phyloP scores from a whole-genome alignment of 2,329 filamentous ascomycete species.

The Penicillium sp. region DNA sequence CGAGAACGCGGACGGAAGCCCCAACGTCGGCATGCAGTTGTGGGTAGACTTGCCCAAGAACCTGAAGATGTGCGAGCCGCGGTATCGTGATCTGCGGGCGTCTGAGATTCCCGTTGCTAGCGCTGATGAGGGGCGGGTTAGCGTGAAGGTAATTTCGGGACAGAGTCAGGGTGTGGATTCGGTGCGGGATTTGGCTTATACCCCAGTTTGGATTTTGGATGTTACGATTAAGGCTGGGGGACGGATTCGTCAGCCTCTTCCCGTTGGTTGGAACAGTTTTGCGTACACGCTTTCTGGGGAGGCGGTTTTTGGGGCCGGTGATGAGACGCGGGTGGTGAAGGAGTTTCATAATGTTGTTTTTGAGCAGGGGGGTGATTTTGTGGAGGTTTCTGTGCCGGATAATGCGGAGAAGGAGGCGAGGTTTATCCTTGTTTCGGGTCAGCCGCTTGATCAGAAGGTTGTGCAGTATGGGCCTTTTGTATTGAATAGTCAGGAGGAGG shows the following conservation, averaged over 20 bases:
- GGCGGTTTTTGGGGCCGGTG: slow-evolving; percentile 62
- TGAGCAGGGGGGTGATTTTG: slow-evolving; percentile 73
- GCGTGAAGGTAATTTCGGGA: slow-evolving; percentile 88
- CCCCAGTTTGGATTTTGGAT: slow-evolving; percentile 95
- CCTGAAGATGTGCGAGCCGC: slow-evolving; percentile 85
- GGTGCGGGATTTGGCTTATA: slow-evolving; percentile 89
- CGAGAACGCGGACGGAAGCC: slow-evolving; percentile 72
- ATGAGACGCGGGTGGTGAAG: slow-evolving; percentile 32
- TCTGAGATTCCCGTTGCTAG: slow-evolving; percentile 77
- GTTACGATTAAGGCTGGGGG: slow-evolving; percentile 80
- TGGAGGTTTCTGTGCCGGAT: slow-evolving; percentile 71
- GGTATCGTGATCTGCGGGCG: slow-evolving; percentile 83
- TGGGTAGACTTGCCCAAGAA: slow-evolving; percentile 89
- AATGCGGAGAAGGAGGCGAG: slow-evolving; percentile 61
- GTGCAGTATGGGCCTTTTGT: slow-evolving; percentile 88
- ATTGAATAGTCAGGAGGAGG: slow-evolving; percentile 70
- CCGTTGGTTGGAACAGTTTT: slow-evolving; percentile 85
- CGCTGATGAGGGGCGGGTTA: slow-evolving; percentile 72
- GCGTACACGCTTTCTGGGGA: slow-evolving; percentile 81
- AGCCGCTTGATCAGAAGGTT: slow-evolving; percentile 77
- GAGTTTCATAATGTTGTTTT: slow-evolving; percentile 91
- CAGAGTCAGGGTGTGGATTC: slow-evolving; percentile 82
- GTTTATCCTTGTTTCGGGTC: slow-evolving; percentile 73
- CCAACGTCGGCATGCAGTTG: slow-evolving; percentile 87
- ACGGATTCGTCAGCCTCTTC: slow-evolving; percentile 73